Base-by-base conservation (phyloP, 371 early-diverging fungal species). In the Umbelopsis sp. region DNA sequence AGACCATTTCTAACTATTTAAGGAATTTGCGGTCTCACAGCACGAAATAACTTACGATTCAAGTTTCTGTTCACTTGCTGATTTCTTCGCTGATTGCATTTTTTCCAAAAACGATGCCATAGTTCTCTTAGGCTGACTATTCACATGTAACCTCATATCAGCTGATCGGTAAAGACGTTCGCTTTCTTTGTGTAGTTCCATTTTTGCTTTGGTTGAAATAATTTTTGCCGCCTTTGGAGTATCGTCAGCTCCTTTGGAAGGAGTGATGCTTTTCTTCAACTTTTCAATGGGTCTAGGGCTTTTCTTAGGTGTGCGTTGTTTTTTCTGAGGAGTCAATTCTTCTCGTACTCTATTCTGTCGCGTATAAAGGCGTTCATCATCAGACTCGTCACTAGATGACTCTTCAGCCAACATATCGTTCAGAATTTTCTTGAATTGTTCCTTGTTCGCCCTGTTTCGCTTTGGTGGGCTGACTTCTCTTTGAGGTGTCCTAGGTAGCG, bases 151-250 rank as follows among this genome's bases (percentile, higher is more conserved):
- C 45, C 64, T 69, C 20, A 70, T 63, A 52, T 65, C 50, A 0
- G 50, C 48, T 24, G 67, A 46, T 41, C 76, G 73, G 5, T 66
- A 53, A 25, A 74, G 25, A 1, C 76, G 73, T 38, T 73, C 73
- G 12, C 63, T 72, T 52, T 77, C 74, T 45, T 67, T 63, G 38
- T 72, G 70, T 70, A 77, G 72, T 12, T 70, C 66, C 38, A 70
- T n/a, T 52, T 68, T 52, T 3, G 74, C 74, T 44, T 72, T 67
- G 35, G 65, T 67, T 2, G 72, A 72, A 32, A 70, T 25, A 4
- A 57, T 32, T 14, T 57, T 57, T 18, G 29, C 35, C 12, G 57
- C 11, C 35, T 12, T 57, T 57, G 57, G 35, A 5, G 52, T 12
- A 9, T 51, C 52, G 24, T 22, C 8, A 14, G 52, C 12, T 10